Evolutionary conservation across 2,329 filamentous ascomycete species (phyloP), one percentile per base, ranked within the genome.

Genomic region (Shiraia bambusicola): DNA sequence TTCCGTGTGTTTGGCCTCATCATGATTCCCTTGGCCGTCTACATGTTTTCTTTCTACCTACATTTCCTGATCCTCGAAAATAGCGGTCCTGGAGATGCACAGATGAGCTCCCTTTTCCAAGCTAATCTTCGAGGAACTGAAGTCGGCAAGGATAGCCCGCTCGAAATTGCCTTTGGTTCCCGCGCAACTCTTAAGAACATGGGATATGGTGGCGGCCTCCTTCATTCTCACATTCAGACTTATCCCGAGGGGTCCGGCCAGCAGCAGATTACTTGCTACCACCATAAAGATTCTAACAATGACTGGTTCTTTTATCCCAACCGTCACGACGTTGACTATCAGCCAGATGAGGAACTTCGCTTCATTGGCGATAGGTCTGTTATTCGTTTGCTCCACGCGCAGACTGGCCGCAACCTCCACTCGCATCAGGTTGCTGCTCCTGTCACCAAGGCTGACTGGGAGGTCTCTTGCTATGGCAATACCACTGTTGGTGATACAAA

Each of bases 231-330:
- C 76, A 82, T 96, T 49, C 92, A 97, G 72, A 96, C 90, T 7
- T 97, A 89, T 67, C 92, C 92, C 0, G 91, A 96, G 65, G 93
- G 92, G 24, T 97, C 93, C 27, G 75, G 75, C 37, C 93, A 98
- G 72, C 94, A 98, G 71, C 93, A 98, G 69, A 85, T 98, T 49
- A 98, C 93, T 50, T 98, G 94, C 77, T 98, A 98, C 73, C 93
- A 98, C 73, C 93, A 98, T 78, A 98, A 98, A 70, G 93, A 98
- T 76, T 80, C 92, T 69, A 98, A 98, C 81, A 98, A 98, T 69
- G 93, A 98, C 69, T 98, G 93, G 93, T 95, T 94, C 74, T 91
- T 98, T 72, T 96, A 96, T 69, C 93, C 93, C 17, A 95, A 92
- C 74, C 88, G 94, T 50, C 72, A 77, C 39, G 81, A 95, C 45